Conservation (phyloP, 768 basidiomycete genomes). For the Favolaschia claudopus region DNA sequence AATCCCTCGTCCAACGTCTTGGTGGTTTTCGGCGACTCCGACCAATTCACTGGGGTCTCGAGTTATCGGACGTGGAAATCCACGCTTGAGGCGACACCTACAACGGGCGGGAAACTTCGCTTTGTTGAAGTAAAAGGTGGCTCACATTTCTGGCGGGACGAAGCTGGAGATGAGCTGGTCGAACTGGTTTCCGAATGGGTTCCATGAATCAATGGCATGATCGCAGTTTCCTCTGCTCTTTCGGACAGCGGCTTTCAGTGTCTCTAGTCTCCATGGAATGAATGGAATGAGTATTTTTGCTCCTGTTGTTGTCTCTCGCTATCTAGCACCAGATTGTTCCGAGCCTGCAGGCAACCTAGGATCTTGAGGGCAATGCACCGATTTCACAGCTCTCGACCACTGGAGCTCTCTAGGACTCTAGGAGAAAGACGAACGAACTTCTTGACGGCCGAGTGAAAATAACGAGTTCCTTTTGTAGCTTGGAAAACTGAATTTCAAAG, state of each 20-base stretch:
- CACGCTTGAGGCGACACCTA: constrained; percentile 41
- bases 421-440: too few species aligned
- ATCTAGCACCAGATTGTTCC: not conserved
- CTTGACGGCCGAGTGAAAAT: too few species aligned
- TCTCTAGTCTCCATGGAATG: too few species aligned
- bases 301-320: not conserved
- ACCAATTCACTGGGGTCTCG: constrained; percentile 70
- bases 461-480: too few species aligned
- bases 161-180: constrained; percentile 36
- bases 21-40: constrained; percentile 69
- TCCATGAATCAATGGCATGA: constrained; percentile 25
- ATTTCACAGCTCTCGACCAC: too few species aligned
- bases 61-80: constrained; percentile 66
- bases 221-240: too few species aligned
- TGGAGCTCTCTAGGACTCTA: too few species aligned
- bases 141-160: constrained; percentile 73
- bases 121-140: constrained; percentile 54
- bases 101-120: constrained; percentile 12
- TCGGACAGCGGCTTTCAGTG: too few species aligned
- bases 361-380: too few species aligned
- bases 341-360: too few species aligned
- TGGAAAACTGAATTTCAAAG: too few species aligned
- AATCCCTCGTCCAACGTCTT: constrained; percentile 60
- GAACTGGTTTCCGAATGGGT: constrained; percentile 44
- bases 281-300: constrained; percentile 1